Conservation (phyloP, 2,329 filamentous ascomycete genomes). For the Purpureocillium lavendulum region DNA sequence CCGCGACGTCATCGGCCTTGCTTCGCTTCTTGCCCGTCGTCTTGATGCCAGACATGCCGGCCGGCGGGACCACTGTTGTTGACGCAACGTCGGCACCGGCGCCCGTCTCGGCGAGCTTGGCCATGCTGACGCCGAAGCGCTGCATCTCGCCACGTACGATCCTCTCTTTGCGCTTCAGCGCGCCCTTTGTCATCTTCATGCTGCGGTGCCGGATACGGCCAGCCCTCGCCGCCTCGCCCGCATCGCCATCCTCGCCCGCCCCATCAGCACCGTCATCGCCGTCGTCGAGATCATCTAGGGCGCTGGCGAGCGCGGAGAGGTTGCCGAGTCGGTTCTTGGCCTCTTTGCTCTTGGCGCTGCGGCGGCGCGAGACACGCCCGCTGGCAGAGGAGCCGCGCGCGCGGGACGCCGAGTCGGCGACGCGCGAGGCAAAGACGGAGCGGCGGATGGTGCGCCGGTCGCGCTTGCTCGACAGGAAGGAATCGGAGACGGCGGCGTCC, state of each 20-base stretch:
- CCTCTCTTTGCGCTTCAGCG: constrained; percentile 74
- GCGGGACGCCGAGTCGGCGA: constrained; percentile 47
- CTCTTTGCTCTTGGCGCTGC: constrained; percentile 69
- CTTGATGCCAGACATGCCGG: too few relatives aligned
- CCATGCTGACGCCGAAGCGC: constrained; percentile 77
- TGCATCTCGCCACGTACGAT: constrained; percentile 74
- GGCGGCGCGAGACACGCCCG: constrained; percentile 35
- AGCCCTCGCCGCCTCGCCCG: constrained; percentile 31
- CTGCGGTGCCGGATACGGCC: constrained; percentile 67
- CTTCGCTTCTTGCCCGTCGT: constrained; percentile 4
- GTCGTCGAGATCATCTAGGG: constrained; percentile 56
- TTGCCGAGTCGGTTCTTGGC: constrained; percentile 23
- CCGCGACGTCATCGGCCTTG: constrained; percentile 8
- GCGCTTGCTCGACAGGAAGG: constrained; percentile 65
- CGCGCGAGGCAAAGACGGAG: constrained; percentile 67
- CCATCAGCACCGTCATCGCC: constrained; percentile 39
- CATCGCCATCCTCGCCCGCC: constrained; percentile 34
- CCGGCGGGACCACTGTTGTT: too few relatives aligned
- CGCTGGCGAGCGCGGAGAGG: constrained; percentile 69
- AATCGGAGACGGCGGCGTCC: constrained; percentile 41
- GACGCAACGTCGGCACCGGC: too few relatives aligned
- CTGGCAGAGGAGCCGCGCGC: constrained; percentile 10
- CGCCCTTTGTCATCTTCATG: constrained; percentile 66
- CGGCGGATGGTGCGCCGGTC: constrained; percentile 81
- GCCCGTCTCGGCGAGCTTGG: constrained; percentile 49